These are phyloP conservation scores for Symbiodinium pilosum DNA, from an alignment of 73 alveolate species.

Conservation along the genomic window DNA sequence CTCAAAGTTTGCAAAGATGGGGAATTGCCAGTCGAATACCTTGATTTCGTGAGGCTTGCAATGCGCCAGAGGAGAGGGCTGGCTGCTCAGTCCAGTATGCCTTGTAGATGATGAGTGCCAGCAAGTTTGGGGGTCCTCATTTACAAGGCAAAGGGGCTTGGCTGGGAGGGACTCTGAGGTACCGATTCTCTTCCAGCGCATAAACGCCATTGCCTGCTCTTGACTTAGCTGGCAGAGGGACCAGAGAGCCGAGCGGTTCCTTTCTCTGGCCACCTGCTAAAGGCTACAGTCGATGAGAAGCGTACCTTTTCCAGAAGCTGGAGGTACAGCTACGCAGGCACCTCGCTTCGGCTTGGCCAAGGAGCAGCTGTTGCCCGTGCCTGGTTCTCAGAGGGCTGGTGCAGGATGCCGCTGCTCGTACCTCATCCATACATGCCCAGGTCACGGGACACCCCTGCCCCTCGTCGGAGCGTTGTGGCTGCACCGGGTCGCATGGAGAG, in stretches of 20 bases:
- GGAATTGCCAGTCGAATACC: no score
- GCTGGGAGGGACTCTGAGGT: no score
- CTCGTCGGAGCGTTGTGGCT: not conserved
- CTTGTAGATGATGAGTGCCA: no score
- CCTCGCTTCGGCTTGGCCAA: conserved; percentile 60
- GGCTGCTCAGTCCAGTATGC: no score
- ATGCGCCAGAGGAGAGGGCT: not conserved
- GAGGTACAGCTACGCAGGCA: conserved; percentile 83
- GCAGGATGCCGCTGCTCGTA: not conserved
- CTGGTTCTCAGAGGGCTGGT: not conserved
- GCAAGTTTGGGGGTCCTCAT: no score
- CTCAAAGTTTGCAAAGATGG: no score
- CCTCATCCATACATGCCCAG: not conserved
- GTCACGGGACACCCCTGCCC: not conserved
- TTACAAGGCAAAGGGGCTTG: no score
- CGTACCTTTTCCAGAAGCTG: no score
- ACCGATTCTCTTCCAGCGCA: conserved; percentile 60
- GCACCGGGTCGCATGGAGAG: not conserved
- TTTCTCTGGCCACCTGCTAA: no score
- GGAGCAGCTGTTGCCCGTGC: conserved; percentile 76
- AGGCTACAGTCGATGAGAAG: no score
- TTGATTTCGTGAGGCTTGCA: not conserved
- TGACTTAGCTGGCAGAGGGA: no score
- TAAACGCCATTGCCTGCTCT: conserved; percentile 75
- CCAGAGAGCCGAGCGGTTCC: no score